Evolutionary conservation across 306 rosid genomes (phyloP), one percentile per base, ranked within the genome.

Genomic region (Cucumis hystrix): DNA sequence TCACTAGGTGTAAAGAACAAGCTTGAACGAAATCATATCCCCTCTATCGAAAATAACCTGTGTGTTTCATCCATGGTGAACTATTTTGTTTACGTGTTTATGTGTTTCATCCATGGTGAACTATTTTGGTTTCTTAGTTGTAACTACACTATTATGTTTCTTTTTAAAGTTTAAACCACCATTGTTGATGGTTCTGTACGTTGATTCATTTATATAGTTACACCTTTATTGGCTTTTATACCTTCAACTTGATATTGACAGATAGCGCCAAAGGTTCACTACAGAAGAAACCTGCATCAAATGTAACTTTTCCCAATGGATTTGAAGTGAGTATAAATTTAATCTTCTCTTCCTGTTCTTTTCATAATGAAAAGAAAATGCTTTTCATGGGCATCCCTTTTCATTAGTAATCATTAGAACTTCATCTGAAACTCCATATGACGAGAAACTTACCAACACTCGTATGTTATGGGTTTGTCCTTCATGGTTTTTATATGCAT

Each of bases 301-400:
- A 14, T 78, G 81, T 88, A 70, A 85, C 90, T 80, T 92, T 96
- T 87, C 98, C 98, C 69, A 84, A 78, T 79, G 98, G 99, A 82
- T 88, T 91, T 84, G 99, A 96, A 93, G 99, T 96, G 77, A 84
- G 82, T 67, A 61, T 37, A 61, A 17, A 39, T 28, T 71, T 71
- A 16, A 71, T 47, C 58, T 47, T 25, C 51, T 55, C 25, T 51
- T 47, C 33, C 68, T 40, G 63, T 60, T 68, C 59, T 86, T 51
- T 72, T 6, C 55, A 33, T 21, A 21, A 41, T 41, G 55, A 41
- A 66, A 37, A 67, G 74, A 17, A 66, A 16, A 6, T 11, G 6
- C 10, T 67, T 67, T 67, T 41, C 10, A 41, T 21, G 37, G 74
- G 28, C 60, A 8, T 28, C 15, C 2, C 14, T 72, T 4, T 72